Conservation (phyloP, 176 grass and related monocot genomes). For the Tuctoria greenei region DNA sequence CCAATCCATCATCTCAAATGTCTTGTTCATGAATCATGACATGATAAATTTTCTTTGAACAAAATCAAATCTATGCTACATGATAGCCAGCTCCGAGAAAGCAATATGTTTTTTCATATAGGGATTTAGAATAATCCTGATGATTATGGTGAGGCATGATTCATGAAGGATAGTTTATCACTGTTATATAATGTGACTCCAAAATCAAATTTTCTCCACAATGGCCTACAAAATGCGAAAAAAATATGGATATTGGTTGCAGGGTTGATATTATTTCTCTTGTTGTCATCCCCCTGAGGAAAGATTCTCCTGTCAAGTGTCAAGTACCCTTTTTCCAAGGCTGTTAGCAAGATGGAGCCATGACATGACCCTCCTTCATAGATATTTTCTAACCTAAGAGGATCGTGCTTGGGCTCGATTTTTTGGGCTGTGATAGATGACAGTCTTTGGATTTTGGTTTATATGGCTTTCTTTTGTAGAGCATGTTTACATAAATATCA, state of each 20-base stretch:
- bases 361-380: background rate
- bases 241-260: constrained; percentile 43
- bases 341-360: background rate
- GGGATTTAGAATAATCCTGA: background rate
- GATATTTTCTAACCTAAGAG: constrained; percentile 29
- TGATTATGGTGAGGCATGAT: background rate
- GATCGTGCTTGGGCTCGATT: background rate
- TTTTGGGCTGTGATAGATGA: background rate
- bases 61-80: background rate
- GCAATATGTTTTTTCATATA: background rate
- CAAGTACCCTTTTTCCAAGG: background rate
- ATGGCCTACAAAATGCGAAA: constrained; percentile 27
- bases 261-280: constrained; percentile 34
- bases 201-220: background rate
- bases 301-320: constrained; percentile 21
- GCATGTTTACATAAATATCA: too few relatives aligned
- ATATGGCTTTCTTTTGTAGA: background rate
- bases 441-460: background rate
- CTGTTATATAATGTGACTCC: background rate
- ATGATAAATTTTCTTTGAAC: constrained; percentile 4
- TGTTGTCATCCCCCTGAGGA: constrained; percentile 24
- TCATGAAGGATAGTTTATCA: background rate
- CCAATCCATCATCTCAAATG: constrained; percentile 10
- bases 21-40: constrained; percentile 14
- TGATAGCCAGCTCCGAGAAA: background rate